Evolutionary conservation across 148 eudicot genomes (phyloP), one percentile per base, ranked within the genome.

Genomic region (Arctostaphylos glauca): DNA sequence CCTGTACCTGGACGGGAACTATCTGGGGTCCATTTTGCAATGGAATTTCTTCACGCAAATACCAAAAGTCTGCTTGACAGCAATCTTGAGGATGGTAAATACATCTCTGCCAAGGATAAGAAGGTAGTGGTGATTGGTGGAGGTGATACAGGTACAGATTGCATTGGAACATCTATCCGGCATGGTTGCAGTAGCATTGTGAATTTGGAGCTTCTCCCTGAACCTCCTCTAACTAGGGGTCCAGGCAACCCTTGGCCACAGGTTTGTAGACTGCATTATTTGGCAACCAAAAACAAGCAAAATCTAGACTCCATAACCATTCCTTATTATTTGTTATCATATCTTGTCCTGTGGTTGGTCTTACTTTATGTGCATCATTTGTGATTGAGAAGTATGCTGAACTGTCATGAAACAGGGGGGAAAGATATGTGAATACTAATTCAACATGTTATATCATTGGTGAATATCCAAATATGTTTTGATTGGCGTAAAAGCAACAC

Each of bases 231-330:
- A 71, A 88, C 94, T 2, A 87, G 99, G 84, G 98, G 98, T 83
- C 91, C 98, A 0, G 99, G 97, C 79, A 96, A 96, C 79, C 99
- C 99, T 74, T 96, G 99, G 99, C 99, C 99, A 31, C 99, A 96
- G 99, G 99, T 94, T 62, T 6, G 86, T 66, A 77, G 43, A 43
- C 48, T 80, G 12, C 6, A 49, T 14, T 49, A 13, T 21, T 5
- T 43, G 41, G 18, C 66, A 53, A 53, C 48, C 10, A 25, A 44
- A 54, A 41, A 16, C 66, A 10, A n/a, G 44, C 2, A 25, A 76
- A 76, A 76, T 53, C 53, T 76, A 25, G 79, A 53, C 21, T 74
- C 38, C 78, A 48, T 74, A 18, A 12, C 7, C 78, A 1, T 74
- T 72, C 14, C 23, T 15, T 18, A 43, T 49, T 19, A 6, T 48